phyloP scores from a whole-genome alignment of 495 filamentous ascomycete genomes.

The Tuber brumale region DNA sequence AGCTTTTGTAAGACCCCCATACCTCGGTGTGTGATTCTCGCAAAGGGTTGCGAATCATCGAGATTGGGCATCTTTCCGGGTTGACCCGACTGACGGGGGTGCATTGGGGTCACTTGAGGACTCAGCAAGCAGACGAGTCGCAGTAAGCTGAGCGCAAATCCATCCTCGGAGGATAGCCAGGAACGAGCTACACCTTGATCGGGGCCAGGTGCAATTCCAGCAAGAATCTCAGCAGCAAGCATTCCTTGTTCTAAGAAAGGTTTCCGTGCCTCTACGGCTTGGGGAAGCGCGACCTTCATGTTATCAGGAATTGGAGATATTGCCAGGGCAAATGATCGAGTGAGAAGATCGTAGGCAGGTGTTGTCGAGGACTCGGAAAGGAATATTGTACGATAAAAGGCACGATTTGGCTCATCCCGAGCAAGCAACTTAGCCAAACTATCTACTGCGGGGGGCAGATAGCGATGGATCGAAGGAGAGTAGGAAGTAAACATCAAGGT shows the following conservation, averaged over 20 bases:
- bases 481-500: slow-evolving; percentile 70
- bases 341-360: slow-evolving; percentile 72
- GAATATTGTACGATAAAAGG: slow-evolving; percentile 73
- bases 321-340: slow-evolving; percentile 78
- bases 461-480: slow-evolving; percentile 72
- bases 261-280: slow-evolving; percentile 71
- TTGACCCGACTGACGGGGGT: slow-evolving; percentile 36
- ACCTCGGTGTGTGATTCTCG: slow-evolving; percentile 61
- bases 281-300: slow-evolving; percentile 47
- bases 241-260: slow-evolving; percentile 85
- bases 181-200: slow-evolving; percentile 65
- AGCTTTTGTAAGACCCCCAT: slow-evolving; percentile 63
- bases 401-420: slow-evolving; percentile 85
- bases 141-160: slow-evolving; percentile 73
- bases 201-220: slow-evolving; percentile 62
- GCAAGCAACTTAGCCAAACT: slow-evolving; percentile 86
- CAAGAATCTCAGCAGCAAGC: slow-evolving; percentile 81
- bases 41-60: slow-evolving; percentile 47
- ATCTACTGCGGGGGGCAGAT: slow-evolving; percentile 83
- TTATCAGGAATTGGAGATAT: slow-evolving; percentile 74
- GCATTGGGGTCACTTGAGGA: slow-evolving; percentile 49
- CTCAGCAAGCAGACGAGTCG: slow-evolving; percentile 64
- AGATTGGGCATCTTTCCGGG: slow-evolving; percentile 33
- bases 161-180: slow-evolving; percentile 81
- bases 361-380: slow-evolving; percentile 56